phyloP scores from a whole-genome alignment of 2,329 filamentous ascomycete species.

The Leptographium radiaticola region DNA sequence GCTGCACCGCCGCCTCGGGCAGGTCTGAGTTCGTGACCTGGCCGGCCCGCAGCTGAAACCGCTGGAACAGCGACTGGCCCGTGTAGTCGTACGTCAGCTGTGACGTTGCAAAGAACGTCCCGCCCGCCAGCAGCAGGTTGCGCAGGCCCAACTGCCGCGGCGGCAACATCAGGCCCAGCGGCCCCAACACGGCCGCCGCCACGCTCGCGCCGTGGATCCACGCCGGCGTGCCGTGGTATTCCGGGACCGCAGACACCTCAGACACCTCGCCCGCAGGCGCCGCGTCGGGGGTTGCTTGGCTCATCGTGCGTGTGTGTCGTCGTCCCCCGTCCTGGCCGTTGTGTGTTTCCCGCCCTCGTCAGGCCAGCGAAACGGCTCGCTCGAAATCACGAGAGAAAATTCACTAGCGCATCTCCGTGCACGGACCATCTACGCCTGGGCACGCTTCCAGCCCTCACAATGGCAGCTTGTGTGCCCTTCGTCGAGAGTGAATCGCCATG shows the following conservation, averaged over 20 bases:
- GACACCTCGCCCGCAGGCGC: neutral
- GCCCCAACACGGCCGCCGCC: conserved; percentile 31
- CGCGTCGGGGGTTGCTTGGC: neutral
- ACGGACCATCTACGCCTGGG: neutral
- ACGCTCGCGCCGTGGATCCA: conserved; percentile 34
- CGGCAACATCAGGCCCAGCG: conserved; percentile 35
- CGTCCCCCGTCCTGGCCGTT: neutral
- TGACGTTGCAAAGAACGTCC: conserved; percentile 39
- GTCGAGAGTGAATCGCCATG: too few species aligned
- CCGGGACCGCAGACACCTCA: neutral
- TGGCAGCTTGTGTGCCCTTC: too few species aligned
- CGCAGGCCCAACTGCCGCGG: conserved; percentile 37
- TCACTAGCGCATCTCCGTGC: neutral
- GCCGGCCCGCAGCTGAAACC: conserved; percentile 29
- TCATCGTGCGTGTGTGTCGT: neutral
- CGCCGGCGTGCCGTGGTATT: conserved; percentile 17
- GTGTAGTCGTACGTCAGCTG: conserved; percentile 44
- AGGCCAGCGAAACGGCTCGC: too few species aligned
- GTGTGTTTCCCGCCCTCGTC: neutral
- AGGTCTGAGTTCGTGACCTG: conserved; percentile 20
- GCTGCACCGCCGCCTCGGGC: conserved; percentile 37
- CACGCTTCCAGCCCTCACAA: neutral
- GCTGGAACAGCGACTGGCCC: conserved; percentile 36
- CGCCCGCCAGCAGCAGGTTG: conserved; percentile 33
- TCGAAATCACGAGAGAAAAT: neutral